Conservation (phyloP, 1,284 basidiomycete genomes). For the Paramarasmius palmivorus region DNA sequence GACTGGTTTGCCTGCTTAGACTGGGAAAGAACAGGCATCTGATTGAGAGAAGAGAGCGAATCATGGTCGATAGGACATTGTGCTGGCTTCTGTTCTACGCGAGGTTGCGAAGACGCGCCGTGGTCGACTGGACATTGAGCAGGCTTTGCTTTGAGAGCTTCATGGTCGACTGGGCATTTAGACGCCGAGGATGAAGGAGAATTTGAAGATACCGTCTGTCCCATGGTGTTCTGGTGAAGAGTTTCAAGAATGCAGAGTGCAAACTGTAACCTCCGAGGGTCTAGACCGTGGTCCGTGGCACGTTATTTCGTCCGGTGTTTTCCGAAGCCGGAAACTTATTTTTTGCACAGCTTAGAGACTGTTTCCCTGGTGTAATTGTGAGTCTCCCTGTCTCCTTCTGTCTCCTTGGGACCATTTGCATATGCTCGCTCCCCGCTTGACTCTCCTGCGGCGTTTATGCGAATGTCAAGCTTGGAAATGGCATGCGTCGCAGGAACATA, state of each 20-base stretch:
- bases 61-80: conserved; percentile 52
- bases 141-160: conserved; percentile 18
- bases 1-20: conserved; percentile 59
- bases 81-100: conserved; percentile 9
- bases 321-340: too few species aligned
- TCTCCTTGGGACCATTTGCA: too few species aligned
- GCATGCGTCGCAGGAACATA: too few species aligned
- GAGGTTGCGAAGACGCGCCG: conserved; percentile 17
- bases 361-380: too few species aligned
- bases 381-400: too few species aligned
- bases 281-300: too few species aligned
- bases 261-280: background rate
- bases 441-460: too few species aligned
- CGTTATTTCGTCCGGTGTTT: too few species aligned
- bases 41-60: conserved; percentile 79
- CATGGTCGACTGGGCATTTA: conserved; percentile 41
- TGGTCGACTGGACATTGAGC: conserved; percentile 51
- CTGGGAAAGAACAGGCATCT: conserved; percentile 86
- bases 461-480: too few species aligned
- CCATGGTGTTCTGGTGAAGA: conserved; percentile 13
- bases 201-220: conserved; percentile 16
- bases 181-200: conserved; percentile 22
- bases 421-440: too few species aligned
- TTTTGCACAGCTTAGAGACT: too few species aligned
- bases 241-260: background rate